Conservation (phyloP, 2,329 filamentous ascomycete genomes). For the Colletotrichum sp. region DNA sequence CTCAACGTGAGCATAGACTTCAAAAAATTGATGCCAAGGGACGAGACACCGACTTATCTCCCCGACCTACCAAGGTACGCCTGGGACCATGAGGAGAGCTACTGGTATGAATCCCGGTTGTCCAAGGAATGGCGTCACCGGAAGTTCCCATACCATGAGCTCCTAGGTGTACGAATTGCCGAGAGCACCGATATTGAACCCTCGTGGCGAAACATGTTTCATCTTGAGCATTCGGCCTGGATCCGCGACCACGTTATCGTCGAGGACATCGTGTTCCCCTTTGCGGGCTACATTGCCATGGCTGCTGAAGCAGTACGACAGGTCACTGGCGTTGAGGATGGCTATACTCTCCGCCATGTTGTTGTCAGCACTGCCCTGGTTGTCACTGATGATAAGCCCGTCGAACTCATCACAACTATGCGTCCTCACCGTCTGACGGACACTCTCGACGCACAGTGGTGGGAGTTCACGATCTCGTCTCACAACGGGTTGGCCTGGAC, state of each 20-base stretch:
- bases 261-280: slow-evolving; percentile 46
- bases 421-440: slow-evolving; percentile 30
- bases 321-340: slow-evolving; percentile 5
- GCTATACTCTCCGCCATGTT: slow-evolving; percentile 32
- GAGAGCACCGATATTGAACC: slow-evolving; percentile 23
- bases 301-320: slow-evolving; percentile 27
- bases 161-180: slow-evolving; percentile 21
- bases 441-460: slow-evolving; percentile 31
- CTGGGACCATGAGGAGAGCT: slow-evolving; percentile 16
- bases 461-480: slow-evolving; percentile 34
- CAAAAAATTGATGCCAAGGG: neutral
- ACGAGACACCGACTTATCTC: neutral
- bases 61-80: slow-evolving; percentile 21
- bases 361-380: slow-evolving; percentile 33
- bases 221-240: slow-evolving; percentile 36
- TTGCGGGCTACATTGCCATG: slow-evolving; percentile 40
- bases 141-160: neutral
- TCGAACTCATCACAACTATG: slow-evolving; percentile 36
- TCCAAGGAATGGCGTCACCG: slow-evolving; percentile 6
- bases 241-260: slow-evolving; percentile 49
- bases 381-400: slow-evolving; percentile 28
- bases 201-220: slow-evolving; percentile 26
- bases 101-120: slow-evolving; percentile 19
- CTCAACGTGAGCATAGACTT: neutral
- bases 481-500: slow-evolving; percentile 30